A percentile compares a stretch with the other conserved stretches of the same genome.
Evolutionary conservation across 2,329 filamentous ascomycete species (phyloP).

Genomic region (Raffaelea arxii): DNA sequence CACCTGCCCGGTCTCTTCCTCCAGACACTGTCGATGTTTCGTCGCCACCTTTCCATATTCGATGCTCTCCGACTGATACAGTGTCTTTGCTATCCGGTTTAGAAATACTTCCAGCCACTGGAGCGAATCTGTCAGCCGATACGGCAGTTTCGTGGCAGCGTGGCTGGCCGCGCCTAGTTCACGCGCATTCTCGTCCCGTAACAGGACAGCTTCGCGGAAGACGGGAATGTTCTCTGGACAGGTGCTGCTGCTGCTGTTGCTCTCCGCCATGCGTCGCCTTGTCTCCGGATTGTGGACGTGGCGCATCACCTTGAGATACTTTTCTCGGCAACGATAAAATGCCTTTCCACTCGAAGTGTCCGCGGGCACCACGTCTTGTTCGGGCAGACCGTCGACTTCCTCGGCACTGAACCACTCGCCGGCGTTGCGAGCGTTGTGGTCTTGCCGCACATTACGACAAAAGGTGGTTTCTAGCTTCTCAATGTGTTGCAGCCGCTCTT

Average conservation of each 20-base stretch:
- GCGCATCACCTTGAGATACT: neutral
- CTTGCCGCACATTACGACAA: neutral
- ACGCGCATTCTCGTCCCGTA: neutral
- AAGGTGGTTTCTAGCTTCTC: neutral
- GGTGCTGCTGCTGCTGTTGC: neutral
- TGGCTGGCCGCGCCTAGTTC: neutral
- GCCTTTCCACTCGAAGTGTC: neutral
- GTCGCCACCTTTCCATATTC: neutral
- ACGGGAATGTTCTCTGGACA: neutral
- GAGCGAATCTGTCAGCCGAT: neutral
- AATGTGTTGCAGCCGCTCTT: neutral
- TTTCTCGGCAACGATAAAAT: neutral
- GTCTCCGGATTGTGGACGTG: neutral
- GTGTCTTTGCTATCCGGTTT: neutral
- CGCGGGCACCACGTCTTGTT: neutral
- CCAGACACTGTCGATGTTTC: neutral
- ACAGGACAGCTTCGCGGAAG: neutral
- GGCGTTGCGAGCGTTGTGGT: neutral
- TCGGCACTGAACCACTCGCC: neutral
- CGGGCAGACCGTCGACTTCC: neutral
- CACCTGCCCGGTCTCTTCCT: neutral
- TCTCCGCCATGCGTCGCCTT: neutral
- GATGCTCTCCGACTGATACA: neutral
- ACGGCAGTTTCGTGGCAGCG: neutral
- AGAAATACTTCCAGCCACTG: neutral